phyloP scores from a whole-genome alignment of 78 protist species.

The Chrysochromulina parva region DNA sequence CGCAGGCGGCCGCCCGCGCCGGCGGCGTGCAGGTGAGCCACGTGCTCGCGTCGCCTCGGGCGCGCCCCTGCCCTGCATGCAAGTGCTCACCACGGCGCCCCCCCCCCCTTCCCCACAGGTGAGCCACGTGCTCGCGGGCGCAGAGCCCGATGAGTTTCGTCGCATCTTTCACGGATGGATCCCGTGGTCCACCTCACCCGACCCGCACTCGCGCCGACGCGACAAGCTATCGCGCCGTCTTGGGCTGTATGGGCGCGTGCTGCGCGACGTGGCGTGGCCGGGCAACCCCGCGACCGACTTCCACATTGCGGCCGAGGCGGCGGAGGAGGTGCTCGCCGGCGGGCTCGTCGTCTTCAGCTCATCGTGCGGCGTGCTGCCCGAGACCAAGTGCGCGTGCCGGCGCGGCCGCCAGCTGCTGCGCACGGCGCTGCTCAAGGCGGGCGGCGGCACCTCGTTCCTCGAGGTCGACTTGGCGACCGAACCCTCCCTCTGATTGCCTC shows the following conservation, averaged over 20 bases:
- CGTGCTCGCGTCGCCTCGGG: no score
- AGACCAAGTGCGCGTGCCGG: neutral
- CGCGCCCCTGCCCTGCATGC: no score
- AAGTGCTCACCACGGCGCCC: no score
- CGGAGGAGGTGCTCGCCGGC: neutral
- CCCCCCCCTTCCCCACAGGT: neutral
- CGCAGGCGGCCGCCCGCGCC: neutral
- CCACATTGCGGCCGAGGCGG: neutral
- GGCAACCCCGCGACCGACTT: no score
- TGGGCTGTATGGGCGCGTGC: neutral
- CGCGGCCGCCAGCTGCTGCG: neutral
- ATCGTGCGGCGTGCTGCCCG: neutral
- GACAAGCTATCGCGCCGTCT: neutral
- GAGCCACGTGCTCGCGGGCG: constrained; percentile 4
- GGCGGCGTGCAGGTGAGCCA: no score
- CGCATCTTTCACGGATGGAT: neutral
- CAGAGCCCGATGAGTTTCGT: neutral
- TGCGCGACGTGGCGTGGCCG: neutral
- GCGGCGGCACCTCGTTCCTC: no score
- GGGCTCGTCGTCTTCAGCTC: neutral
- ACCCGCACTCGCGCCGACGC: neutral
- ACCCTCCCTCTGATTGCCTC: no score
- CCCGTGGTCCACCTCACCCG: neutral
- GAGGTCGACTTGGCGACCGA: no score
- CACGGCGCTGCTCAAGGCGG: no score